Evolutionary conservation across 352 stramenopile species (phyloP).

Genomic region (Globisporangium sylvaticum): DNA sequence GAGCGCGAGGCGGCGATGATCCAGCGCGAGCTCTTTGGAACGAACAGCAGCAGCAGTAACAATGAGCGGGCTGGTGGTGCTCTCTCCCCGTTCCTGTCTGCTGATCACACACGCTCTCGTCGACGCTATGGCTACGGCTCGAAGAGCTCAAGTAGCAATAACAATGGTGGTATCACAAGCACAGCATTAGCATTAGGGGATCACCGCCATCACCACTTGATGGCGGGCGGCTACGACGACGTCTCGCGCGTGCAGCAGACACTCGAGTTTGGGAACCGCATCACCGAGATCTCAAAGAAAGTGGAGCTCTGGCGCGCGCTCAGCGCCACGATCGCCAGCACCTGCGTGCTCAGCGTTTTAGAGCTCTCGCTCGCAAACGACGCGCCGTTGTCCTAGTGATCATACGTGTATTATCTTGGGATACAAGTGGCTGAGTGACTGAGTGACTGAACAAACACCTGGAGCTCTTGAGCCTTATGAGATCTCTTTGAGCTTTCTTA

Average conservation of each 20-base stretch:
- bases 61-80: background rate
- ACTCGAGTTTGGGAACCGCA: slow-evolving; percentile 25
- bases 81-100: background rate
- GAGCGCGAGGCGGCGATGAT: background rate
- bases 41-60: background rate
- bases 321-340: slow-evolving; percentile 23
- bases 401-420: background rate
- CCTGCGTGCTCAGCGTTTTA: slow-evolving; percentile 23
- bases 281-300: slow-evolving; percentile 38
- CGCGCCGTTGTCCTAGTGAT: background rate
- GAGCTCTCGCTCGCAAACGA: slow-evolving; percentile 14
- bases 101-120: background rate
- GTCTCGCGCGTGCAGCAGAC: slow-evolving; percentile 25
- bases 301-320: slow-evolving; percentile 33
- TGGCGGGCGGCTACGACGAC: background rate
- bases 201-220: background rate
- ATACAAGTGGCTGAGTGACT: background rate
- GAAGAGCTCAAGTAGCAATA: background rate
- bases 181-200: background rate
- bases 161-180: background rate
- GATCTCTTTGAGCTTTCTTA: background rate
- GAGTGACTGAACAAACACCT: background rate
- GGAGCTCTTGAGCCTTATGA: background rate
- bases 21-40: slow-evolving; percentile 1
- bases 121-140: background rate